Evolutionary conservation across 805 yeast genomes (phyloP), one percentile per base, ranked within the genome.

Genomic region (Kodamaea kaohsiungensis): DNA sequence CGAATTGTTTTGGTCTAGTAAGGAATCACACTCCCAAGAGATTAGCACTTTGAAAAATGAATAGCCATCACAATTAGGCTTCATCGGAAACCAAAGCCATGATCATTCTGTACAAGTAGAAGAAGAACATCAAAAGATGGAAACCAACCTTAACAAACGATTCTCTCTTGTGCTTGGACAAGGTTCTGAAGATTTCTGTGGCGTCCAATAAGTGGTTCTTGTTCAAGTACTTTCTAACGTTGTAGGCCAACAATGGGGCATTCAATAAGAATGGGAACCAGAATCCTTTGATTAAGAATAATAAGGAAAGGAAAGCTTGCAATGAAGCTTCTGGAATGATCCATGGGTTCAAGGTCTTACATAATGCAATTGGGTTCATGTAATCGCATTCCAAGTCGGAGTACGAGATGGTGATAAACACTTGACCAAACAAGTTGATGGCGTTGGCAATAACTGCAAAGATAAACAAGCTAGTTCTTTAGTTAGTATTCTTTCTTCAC

Each of bases 361-460:
- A 95, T 64, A 95, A 81, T 75, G 93, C 98, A 69, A 93, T 91
- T 54, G 98, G 98, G 72, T 93, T 95, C 76, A 93, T 92, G 79
- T 93, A 95, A 73, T 95, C 99, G 67, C 92, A 86, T 73, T 90
- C 98, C 71, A 92, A 81, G 74, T 92, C 98, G 60, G 96, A 89
- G 78, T 89, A 93, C 87, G 91, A 86, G 73, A 92, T 91, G 49
- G 97, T 91, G 82, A 92, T 92, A 72, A 89, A 95, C 53, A 92
- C 98, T 77, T 92, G 98, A 40, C 89, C 79, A 68, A 93, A 91
- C 74, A 93, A 79, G 80, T 89, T 91, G 63, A 88, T 83, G 56
- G 96, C 95, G 73, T 93, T 93, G 59, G 87, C 80, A 56, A 92
- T 68, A 45, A 92, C 96, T 8, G 97, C 90, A 62, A 84, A 76